Conservation (phyloP, 2,329 filamentous ascomycete genomes). For the Hypoxylon rubiginosum region DNA sequence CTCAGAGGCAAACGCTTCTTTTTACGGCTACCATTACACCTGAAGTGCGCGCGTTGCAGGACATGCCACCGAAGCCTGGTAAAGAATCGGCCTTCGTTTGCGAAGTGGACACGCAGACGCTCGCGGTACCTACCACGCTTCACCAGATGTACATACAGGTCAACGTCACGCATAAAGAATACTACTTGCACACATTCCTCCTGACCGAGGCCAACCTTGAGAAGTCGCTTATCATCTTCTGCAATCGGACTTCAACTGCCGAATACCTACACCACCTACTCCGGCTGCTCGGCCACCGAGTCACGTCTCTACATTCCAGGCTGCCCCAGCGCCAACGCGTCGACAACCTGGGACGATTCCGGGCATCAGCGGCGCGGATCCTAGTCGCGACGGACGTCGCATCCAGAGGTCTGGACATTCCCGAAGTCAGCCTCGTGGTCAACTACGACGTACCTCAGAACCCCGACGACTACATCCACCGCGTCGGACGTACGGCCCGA, state of each 20-base stretch:
- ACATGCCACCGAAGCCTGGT: slow-evolving; percentile 76
- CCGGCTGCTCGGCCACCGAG: slow-evolving; percentile 86
- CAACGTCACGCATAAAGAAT: slow-evolving; percentile 92
- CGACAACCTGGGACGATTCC: slow-evolving; percentile 91
- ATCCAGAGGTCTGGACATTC: slow-evolving; percentile 93
- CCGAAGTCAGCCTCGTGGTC: slow-evolving; percentile 88
- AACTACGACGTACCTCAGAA: slow-evolving; percentile 98
- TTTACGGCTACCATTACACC: slow-evolving; percentile 97
- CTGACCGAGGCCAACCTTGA: slow-evolving; percentile 80
- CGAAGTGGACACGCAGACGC: slow-evolving; percentile 81
- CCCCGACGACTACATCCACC: slow-evolving; percentile 96
- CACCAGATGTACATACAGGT: slow-evolving; percentile 88
- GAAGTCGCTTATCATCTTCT: slow-evolving; percentile 91
- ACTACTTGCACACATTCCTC: slow-evolving; percentile 92
- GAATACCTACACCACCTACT: slow-evolving; percentile 91
- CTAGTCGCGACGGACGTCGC: slow-evolving; percentile 97
- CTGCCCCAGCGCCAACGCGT: slow-evolving; percentile 87
- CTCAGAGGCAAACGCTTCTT: slow-evolving; percentile 88
- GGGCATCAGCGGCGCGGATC: slow-evolving; percentile 87
- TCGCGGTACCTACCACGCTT: slow-evolving; percentile 85
- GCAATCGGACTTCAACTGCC: slow-evolving; percentile 90
- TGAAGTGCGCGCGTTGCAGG: slow-evolving; percentile 89
- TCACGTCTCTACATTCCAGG: slow-evolving; percentile 90
- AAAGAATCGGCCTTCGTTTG: slow-evolving; percentile 88
- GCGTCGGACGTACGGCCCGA: slow-evolving; percentile 94